Conservation (phyloP, 176 grass and related monocot genomes). For the Triticum timopheevii region DNA sequence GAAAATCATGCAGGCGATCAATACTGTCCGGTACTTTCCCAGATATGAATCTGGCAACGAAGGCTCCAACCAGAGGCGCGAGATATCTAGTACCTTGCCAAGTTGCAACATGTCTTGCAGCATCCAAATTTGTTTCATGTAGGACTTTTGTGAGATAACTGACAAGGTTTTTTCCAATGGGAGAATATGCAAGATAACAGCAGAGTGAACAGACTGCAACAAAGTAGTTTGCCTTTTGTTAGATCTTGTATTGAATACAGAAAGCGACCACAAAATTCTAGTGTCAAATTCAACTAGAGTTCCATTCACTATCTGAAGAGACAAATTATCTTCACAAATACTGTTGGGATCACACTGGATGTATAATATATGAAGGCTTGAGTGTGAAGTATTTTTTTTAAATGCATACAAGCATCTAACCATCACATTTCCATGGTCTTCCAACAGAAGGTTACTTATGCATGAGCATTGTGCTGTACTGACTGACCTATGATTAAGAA, state of each 20-base stretch:
- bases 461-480: neutral
- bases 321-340: neutral
- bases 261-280: neutral
- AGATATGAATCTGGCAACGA: slow-evolving; percentile 70
- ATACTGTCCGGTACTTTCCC: slow-evolving; percentile 61
- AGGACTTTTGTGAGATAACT: slow-evolving; percentile 56
- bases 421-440: neutral
- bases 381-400: neutral
- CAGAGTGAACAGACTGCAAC: slow-evolving; percentile 46
- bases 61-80: slow-evolving; percentile 54
- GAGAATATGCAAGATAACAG: slow-evolving; percentile 40
- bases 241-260: neutral
- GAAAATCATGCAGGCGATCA: slow-evolving; percentile 57
- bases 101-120: slow-evolving; percentile 50
- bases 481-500: slow-evolving; percentile 38
- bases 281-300: neutral
- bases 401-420: neutral
- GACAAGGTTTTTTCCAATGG: slow-evolving; percentile 54
- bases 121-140: slow-evolving; percentile 49
- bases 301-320: too few relatives aligned
- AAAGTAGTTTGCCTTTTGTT: neutral
- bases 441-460: neutral
- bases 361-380: neutral
- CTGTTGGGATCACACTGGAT: neutral
- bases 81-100: slow-evolving; percentile 49